phyloP scores from a whole-genome alignment of 2,329 filamentous ascomycete species.

The Lachnellula subtilissima region DNA sequence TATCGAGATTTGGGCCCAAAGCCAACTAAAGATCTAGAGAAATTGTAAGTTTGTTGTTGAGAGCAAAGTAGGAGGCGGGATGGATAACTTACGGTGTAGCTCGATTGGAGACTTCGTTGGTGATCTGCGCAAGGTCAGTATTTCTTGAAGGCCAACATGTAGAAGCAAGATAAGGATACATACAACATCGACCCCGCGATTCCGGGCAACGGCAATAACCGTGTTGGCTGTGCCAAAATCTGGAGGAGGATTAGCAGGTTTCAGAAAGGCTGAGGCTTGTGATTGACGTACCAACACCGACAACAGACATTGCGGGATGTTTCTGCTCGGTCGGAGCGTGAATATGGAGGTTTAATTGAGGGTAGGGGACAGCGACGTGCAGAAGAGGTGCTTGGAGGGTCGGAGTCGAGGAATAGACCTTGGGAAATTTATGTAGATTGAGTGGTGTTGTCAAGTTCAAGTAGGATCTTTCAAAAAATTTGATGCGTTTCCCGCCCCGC shows the following conservation, averaged over 20 bases:
- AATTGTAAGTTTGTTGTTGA: constrained; percentile 11
- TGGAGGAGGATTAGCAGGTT: background rate
- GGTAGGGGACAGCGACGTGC: background rate
- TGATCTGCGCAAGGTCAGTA: constrained; percentile 60
- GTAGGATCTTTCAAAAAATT: background rate
- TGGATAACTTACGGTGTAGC: constrained; percentile 78
- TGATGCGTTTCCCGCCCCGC: background rate
- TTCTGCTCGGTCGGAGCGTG: background rate
- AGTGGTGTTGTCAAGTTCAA: background rate
- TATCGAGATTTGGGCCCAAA: constrained; percentile 94
- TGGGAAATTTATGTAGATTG: background rate
- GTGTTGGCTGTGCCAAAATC: constrained; percentile 97
- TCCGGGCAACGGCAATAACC: constrained; percentile 94
- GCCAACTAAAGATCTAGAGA: constrained; percentile 76
- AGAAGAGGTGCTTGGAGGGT: background rate
- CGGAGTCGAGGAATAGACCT: background rate
- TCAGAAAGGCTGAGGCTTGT: background rate
- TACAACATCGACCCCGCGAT: constrained; percentile 98
- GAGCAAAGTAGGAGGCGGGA: background rate
- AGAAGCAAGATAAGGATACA: constrained; percentile 45
- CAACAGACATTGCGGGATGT: background rate
- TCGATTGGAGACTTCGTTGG: constrained; percentile 98
- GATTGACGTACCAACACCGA: constrained; percentile 17
- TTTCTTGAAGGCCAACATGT: constrained; percentile 14
- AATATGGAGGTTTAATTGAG: background rate